phyloP scores from a whole-genome alignment of 495 filamentous ascomycete genomes.

The Penicillium herquei region DNA sequence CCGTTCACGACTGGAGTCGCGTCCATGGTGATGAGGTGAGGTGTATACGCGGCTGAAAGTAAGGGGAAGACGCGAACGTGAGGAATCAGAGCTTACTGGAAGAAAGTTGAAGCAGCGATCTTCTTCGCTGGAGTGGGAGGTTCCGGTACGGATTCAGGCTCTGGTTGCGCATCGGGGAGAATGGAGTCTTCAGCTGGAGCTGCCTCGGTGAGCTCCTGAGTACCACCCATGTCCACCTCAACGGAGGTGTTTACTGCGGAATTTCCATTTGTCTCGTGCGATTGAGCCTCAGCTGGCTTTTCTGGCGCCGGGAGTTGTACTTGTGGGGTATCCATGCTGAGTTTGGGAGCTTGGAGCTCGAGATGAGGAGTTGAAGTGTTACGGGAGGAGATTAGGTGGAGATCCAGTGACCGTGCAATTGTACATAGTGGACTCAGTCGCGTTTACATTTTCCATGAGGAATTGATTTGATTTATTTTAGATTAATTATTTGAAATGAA shows the following conservation, averaged over 20 bases:
- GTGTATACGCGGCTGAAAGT: neutral
- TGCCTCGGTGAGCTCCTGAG: constrained; percentile 3
- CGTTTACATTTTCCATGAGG: too few species aligned
- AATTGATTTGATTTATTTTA: too few species aligned
- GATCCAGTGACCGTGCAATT: too few species aligned
- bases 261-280: neutral
- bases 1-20: neutral
- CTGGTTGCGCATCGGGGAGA: constrained; percentile 22
- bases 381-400: too few species aligned
- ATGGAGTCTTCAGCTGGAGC: constrained; percentile 16
- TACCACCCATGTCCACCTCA: constrained; percentile 26
- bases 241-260: constrained; percentile 1
- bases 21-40: constrained; percentile 1
- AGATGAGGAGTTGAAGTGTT: neutral
- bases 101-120: constrained; percentile 28
- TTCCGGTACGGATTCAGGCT: constrained; percentile 20
- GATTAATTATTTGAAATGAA: too few species aligned
- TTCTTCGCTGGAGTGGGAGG: constrained; percentile 21
- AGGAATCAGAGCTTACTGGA: constrained; percentile 28
- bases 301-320: constrained; percentile 21
- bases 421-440: too few species aligned
- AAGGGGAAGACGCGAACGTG: neutral
- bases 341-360: neutral
- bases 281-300: neutral
- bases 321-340: constrained; percentile 26